Percentiles rank a stretch among this genome's conserved stretches.
Evolutionary conservation across 208 protist species (phyloP).

Genomic region (Trypanosoma platydactyli): DNA sequence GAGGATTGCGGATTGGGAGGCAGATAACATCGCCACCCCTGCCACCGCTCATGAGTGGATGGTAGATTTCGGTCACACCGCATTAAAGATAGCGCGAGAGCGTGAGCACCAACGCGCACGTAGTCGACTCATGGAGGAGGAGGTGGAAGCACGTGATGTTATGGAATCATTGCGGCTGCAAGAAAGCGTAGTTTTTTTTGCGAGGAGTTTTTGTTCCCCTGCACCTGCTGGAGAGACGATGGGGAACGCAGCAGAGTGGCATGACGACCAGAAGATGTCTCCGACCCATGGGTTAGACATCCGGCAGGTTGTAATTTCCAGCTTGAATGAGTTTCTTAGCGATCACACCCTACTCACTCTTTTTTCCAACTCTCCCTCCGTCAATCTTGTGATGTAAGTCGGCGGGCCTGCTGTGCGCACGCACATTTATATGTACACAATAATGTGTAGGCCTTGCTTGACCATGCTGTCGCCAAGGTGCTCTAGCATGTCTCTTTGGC

Average conservation of each 20-base stretch:
- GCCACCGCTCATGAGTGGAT: conserved; percentile 19
- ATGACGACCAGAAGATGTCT: background rate
- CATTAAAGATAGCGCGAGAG: background rate
- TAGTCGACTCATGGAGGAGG: conserved; percentile 1
- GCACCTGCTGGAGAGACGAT: background rate
- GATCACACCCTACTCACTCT: conserved; percentile 24
- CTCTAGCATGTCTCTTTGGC: too few relatives aligned
- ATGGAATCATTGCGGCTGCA: conserved; percentile 1
- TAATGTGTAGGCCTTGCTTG: background rate
- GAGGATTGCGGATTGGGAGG: conserved; percentile 1
- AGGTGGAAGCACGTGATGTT: background rate
- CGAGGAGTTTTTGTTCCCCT: conserved; percentile 7
- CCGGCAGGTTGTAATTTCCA: conserved; percentile 24
- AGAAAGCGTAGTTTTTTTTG: conserved; percentile 10
- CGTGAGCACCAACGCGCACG: background rate
- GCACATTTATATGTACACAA: background rate
- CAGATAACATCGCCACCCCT: background rate
- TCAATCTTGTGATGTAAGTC: too few relatives aligned
- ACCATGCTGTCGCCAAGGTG: too few relatives aligned
- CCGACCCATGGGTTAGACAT: conserved; percentile 26
- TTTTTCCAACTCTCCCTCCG: background rate
- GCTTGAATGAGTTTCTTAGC: conserved; percentile 29
- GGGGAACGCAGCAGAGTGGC: background rate
- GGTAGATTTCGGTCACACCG: background rate
- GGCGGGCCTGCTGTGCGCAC: too few relatives aligned